A percentile compares a stretch with the other conserved stretches of the same genome.
These are phyloP conservation scores for Monascus purpureus DNA, from an alignment of 495 filamentous ascomycete genomes.

Conservation along the genomic window DNA sequence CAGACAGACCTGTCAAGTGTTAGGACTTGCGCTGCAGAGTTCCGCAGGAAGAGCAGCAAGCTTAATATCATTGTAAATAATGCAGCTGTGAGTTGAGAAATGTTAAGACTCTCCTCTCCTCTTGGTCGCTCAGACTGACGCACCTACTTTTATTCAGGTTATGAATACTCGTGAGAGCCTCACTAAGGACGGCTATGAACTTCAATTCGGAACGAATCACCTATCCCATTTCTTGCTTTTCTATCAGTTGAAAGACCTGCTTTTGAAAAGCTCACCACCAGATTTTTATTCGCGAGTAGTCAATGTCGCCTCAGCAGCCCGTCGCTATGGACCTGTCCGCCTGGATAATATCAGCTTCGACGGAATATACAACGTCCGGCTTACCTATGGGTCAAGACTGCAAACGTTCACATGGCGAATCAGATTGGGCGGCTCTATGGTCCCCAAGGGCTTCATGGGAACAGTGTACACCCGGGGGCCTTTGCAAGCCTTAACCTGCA, in stretches of 20 bases:
- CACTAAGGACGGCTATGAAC: slow-evolving; percentile 33
- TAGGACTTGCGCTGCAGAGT: slow-evolving; percentile 20
- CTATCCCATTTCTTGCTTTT: slow-evolving; percentile 41
- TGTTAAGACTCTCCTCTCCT: no score
- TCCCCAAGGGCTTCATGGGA: slow-evolving; percentile 19
- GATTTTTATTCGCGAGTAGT: slow-evolving; percentile 29
- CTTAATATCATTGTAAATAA: slow-evolving; percentile 24
- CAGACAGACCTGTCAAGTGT: slow-evolving; percentile 25
- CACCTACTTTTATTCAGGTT: no score
- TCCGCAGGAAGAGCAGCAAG: slow-evolving; percentile 12
- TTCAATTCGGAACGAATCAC: slow-evolving; percentile 38
- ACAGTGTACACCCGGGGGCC: slow-evolving; percentile 26
- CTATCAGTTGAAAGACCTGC: slow-evolving; percentile 27
- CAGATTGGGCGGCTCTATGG: slow-evolving; percentile 29
- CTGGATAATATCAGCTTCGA: slow-evolving; percentile 21
- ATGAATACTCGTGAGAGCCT: slow-evolving; percentile 17
- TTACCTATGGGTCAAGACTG: slow-evolving; percentile 25
- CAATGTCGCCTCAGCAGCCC: slow-evolving; percentile 22
- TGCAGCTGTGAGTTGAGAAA: no score
- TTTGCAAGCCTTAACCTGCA: slow-evolving; percentile 13
- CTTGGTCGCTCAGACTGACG: no score
- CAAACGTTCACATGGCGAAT: slow-evolving; percentile 28
- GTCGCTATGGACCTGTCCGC: slow-evolving; percentile 12
- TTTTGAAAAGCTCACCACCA: slow-evolving; percentile 24
- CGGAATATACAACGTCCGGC: slow-evolving; percentile 24